Evolutionary conservation across 2,329 filamentous ascomycete species (phyloP).

Genomic region (Anthostomella pinea): DNA sequence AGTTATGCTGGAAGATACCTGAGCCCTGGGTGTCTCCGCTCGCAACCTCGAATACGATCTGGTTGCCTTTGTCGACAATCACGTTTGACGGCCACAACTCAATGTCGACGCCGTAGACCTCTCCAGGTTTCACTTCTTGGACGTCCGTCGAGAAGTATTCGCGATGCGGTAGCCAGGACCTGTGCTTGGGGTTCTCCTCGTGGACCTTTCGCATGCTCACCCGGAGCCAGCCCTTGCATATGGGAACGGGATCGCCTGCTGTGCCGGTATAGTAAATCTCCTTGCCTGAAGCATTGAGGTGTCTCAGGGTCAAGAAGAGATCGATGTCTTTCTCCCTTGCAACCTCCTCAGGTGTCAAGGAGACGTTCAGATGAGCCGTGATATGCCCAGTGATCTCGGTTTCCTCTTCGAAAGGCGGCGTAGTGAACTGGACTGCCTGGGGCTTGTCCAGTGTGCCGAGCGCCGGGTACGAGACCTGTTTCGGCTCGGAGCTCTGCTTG

Average conservation of each 20-base stretch:
- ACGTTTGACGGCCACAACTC: conserved; percentile 66
- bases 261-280: conserved; percentile 66
- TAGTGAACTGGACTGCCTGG: conserved; percentile 56
- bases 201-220: conserved; percentile 55
- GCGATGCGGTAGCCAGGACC: conserved; percentile 53
- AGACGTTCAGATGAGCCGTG: conserved; percentile 62
- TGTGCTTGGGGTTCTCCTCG: conserved; percentile 47
- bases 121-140: conserved; percentile 49
- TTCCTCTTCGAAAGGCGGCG: conserved; percentile 55
- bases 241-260: conserved; percentile 59
- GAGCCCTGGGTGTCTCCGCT: conserved; percentile 50
- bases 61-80: conserved; percentile 46
- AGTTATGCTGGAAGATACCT: conserved; percentile 47
- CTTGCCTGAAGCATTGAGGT: conserved; percentile 51
- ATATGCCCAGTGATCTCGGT: conserved; percentile 70
- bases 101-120: conserved; percentile 58
- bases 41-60: conserved; percentile 45
- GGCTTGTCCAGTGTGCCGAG: conserved; percentile 55
- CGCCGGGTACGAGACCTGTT: conserved; percentile 55
- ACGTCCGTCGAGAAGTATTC: conserved; percentile 58
- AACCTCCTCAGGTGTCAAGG: conserved; percentile 52
- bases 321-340: conserved; percentile 52
- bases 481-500: conserved; percentile 24
- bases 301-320: conserved; percentile 60
- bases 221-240: conserved; percentile 64